Base-by-base conservation (phyloP, 352 stramenopile species). In the Phytopythium oedochilum region DNA sequence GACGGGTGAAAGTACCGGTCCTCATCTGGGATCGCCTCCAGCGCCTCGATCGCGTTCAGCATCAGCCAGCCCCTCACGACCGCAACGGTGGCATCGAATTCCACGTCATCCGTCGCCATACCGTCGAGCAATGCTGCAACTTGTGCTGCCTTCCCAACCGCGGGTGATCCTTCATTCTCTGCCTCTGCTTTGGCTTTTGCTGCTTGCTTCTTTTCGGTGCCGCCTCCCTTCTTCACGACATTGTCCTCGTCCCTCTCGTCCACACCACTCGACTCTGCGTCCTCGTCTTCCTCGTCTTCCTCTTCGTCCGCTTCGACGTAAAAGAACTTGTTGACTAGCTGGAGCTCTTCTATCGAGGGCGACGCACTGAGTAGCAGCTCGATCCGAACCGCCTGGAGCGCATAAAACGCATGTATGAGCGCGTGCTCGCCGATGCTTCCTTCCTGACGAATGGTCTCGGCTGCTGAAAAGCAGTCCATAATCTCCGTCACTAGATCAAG, bases 1-100 rank as follows among this genome's bases (percentile, higher is more conserved):
- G 81, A 89, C 11, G 81, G 70, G 50, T 94, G 83, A 29, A 92
- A 92, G 57, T 94, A 94, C 34, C 81, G 73, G 54, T 94, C 83
- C 55, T 92, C 79, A 17, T 86, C 70, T 28, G 75, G 81, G 48
- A 92, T 88, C 1, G 73, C 86, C 46, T 91, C 79, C 2, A 94
- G 63, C 10, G 83, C 83, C 9, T 89, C 68, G 31, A 92, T 60
- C 29, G 88, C 79, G 40, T 94, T 94, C 50, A 84, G 20, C 61
- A 78, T 56, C 66, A 72, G 61, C 70, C 78, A 64, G 28, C 75
- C 55, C 63, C 61, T 50, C 2, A 57, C 68, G n/a, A 70, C 39
- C 14, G 49, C 64, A 6, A 71, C 35, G 22, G 63, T 63, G 6
- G 64, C 26, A 23, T 71, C 23, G 22, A 31, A 20, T 12, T 31